Evolutionary conservation across 495 filamentous ascomycete genomes (phyloP).

Genomic region (Lepidopterella palustris): DNA sequence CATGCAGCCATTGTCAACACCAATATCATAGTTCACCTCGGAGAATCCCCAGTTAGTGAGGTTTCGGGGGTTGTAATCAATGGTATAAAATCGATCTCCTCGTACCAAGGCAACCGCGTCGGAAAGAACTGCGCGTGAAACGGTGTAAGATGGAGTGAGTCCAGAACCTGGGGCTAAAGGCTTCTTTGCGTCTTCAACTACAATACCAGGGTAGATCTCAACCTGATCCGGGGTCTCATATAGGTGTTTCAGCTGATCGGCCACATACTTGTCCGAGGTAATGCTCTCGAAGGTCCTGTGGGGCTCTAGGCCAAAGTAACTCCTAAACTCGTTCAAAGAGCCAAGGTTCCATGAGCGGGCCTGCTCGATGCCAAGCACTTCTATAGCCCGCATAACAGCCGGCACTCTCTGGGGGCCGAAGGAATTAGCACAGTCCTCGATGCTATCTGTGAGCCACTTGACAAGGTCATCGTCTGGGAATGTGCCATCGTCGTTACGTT

Average conservation of each 20-base stretch:
- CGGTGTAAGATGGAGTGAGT: constrained; percentile 74
- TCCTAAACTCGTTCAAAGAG: constrained; percentile 80
- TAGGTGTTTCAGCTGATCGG: constrained; percentile 61
- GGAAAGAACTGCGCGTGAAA: constrained; percentile 74
- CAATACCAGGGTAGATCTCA: constrained; percentile 75
- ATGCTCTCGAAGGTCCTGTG: constrained; percentile 80
- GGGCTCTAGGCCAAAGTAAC: constrained; percentile 68
- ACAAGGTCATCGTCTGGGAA: constrained; percentile 60
- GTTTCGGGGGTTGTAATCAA: constrained; percentile 59
- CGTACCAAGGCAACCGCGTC: constrained; percentile 83
- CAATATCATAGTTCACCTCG: constrained; percentile 44
- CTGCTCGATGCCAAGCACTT: constrained; percentile 82
- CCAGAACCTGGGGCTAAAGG: constrained; percentile 71
- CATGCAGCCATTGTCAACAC: constrained; percentile 51
- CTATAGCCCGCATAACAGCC: constrained; percentile 61
- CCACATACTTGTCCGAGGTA: constrained; percentile 69
- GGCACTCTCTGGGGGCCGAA: constrained; percentile 75
- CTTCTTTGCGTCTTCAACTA: constrained; percentile 73
- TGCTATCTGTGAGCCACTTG: constrained; percentile 50
- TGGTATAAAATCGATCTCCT: constrained; percentile 81
- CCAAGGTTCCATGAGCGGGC: constrained; percentile 76
- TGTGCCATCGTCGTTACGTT: constrained; percentile 50
- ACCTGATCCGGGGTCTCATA: constrained; percentile 77
- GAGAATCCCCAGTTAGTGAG: constrained; percentile 76
- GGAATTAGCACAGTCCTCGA: constrained; percentile 44